Evolutionary conservation across 495 filamentous ascomycete genomes (phyloP).

Genomic region (Hypoxylon fuscum): DNA sequence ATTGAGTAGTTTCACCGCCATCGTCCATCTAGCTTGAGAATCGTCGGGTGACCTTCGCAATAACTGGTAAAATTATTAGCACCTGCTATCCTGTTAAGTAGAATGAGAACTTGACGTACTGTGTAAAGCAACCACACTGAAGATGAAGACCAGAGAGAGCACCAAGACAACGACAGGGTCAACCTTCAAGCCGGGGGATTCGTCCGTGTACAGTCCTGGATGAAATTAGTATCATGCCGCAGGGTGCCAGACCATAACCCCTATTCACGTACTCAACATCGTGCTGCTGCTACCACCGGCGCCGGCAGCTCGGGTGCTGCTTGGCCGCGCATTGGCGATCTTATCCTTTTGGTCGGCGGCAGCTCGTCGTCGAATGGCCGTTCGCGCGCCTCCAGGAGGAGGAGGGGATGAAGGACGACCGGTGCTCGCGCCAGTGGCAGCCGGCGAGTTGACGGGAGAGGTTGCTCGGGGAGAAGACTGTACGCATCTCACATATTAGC

Average conservation of each 20-base stretch:
- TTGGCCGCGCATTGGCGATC: slow-evolving; percentile 87
- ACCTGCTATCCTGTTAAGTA: neutral
- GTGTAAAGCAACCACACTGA: slow-evolving; percentile 96
- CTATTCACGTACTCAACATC: slow-evolving; percentile 79
- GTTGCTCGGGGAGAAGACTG: slow-evolving; percentile 80
- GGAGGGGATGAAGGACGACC: slow-evolving; percentile 85
- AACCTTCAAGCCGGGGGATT: slow-evolving; percentile 94
- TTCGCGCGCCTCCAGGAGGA: slow-evolving; percentile 92
- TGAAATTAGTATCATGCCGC: slow-evolving; percentile 4
- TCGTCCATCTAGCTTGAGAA: slow-evolving; percentile 71
- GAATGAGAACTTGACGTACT: slow-evolving; percentile 75
- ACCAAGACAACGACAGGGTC: slow-evolving; percentile 97
- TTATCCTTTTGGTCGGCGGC: slow-evolving; percentile 96
- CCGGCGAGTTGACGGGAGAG: slow-evolving; percentile 63
- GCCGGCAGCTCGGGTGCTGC: slow-evolving; percentile 89
- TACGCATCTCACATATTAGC: slow-evolving; percentile 19
- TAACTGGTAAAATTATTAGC: slow-evolving; percentile 67
- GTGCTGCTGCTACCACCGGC: slow-evolving; percentile 96
- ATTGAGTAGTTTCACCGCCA: slow-evolving; percentile 13
- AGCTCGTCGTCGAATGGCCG: slow-evolving; percentile 90
- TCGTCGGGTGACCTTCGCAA: slow-evolving; percentile 93
- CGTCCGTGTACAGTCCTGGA: slow-evolving; percentile 93
- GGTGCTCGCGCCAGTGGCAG: slow-evolving; percentile 68
- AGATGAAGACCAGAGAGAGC: slow-evolving; percentile 95
- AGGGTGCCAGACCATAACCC: slow-evolving; percentile 3